Percentiles rank a stretch among this genome's conserved stretches.
Conservation (phyloP, 352 stramenopile species). For the Bremia lactucae region DNA sequence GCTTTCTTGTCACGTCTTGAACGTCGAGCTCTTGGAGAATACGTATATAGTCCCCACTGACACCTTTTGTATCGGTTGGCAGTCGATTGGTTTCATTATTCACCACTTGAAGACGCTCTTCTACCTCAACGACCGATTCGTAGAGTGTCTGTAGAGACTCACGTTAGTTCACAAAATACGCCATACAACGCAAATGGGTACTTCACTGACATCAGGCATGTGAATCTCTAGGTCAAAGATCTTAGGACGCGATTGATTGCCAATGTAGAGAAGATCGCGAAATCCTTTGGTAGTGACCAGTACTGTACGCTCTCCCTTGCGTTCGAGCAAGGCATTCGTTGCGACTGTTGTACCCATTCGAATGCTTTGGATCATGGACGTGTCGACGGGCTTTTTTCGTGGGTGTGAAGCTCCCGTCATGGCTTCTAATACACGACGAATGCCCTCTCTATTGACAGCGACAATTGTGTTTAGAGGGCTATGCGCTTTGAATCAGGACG, state of each 20-base stretch:
- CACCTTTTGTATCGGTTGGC: slow-evolving; percentile 54
- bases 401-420: slow-evolving; percentile 86
- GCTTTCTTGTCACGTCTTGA: slow-evolving; percentile 56
- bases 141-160: slow-evolving; percentile 84
- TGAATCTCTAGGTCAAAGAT: slow-evolving; percentile 96
- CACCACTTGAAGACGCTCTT: slow-evolving; percentile 92
- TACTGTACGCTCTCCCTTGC: slow-evolving; percentile 90
- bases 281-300: slow-evolving; percentile 94
- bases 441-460: slow-evolving; percentile 58
- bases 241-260: slow-evolving; percentile 95
- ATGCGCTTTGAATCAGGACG: too few relatives aligned
- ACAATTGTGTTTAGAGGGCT: too few relatives aligned
- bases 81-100: slow-evolving; percentile 47
- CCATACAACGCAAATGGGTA: not conserved
- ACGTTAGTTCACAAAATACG: slow-evolving; percentile 4
- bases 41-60: slow-evolving; percentile 86
- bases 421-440: slow-evolving; percentile 90
- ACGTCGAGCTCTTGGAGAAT: slow-evolving; percentile 80
- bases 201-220: slow-evolving; percentile 56
- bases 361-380: slow-evolving; percentile 89
- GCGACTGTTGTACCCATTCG: slow-evolving; percentile 99
- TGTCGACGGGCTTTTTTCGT: slow-evolving; percentile 78
- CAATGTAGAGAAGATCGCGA: slow-evolving; percentile 95
- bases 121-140: slow-evolving; percentile 93
- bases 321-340: slow-evolving; percentile 98